Base-by-base conservation (phyloP, 1,139 yeast species). In the Blastobotrys aristatus region DNA sequence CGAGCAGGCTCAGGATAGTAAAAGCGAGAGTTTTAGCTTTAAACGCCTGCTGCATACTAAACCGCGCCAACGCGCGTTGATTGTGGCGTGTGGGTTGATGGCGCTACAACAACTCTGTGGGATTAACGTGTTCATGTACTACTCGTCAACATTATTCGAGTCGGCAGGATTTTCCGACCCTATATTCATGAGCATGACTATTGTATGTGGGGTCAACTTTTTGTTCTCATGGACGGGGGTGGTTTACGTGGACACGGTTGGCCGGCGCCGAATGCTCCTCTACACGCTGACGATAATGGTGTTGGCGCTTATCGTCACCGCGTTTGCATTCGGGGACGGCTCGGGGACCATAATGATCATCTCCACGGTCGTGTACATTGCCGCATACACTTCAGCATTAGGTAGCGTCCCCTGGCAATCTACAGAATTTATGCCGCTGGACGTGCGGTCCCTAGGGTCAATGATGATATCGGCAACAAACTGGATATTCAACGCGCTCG, bases 71-170 rank as follows among this genome's bases (percentile, higher is more conserved):
- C 71, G 86, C 49, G 89, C 89, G 1, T 70, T 82, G 41, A 61
- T 75, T 14, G 74, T 83, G 43, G 89, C 87, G 1, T 82, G 87
- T 68, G 80, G 82, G 1, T 71, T 83, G 46, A 85, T 83, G 76
- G 81, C 84, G 44, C 77, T 81, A 58, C 90, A 83, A 63, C 90
- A 83, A 61, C 74, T 79, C 38, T 77, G 84, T n/a, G 88, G 90
- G 8, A 81, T 82, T 65, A 82, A 83, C 65, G 81, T 88, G 4
- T 78, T 82, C 60, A 82, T 83, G 86, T 83, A 82, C 63, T 83
- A 82, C 58, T 78, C 86, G 45, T 78, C 87, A 8, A 76, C 85
- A 2, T 76, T 83, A 37, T 82, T 83, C 61, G 73, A 75, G 52
- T 70, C 76, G 11, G 70, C 79, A 38, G 85, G 86, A 1, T 76